Base-by-base conservation (phyloP, 2,329 filamentous ascomycete genomes). In the Arthroderma uncinatum region DNA sequence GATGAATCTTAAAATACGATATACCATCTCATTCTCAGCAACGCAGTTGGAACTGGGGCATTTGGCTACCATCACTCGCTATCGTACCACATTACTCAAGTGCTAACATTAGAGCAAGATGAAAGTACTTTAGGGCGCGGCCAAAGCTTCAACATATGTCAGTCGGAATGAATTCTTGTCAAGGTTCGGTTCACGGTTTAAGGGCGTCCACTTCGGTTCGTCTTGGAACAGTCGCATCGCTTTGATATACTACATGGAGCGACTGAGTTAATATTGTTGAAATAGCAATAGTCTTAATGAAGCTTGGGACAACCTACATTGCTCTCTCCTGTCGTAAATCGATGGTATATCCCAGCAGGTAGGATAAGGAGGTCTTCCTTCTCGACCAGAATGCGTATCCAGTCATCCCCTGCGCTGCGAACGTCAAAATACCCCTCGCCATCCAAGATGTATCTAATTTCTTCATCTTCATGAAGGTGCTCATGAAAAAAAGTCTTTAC, bases 161-260 rank as follows among this genome's bases (percentile, higher is more conserved):
- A 89, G 82, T 58, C 93, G 82, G 70, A 84, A 87, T 55, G 79
- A 74, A 73, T 97, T 98, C 59, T 70, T 70, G 69, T 97, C 89
- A 44, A 95, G 81, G 53, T 92, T 86, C 14, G 61, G 57, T 5
- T 81, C 82, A 57, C 93, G 83, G 75, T 95, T 95, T 63, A 98
- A 73, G 12, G 93, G 87, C 36, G 90, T 97, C 93, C 93, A 98
- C 75, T 97, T 96, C 34, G 93, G 93, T 74, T 97, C 91, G 63
- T 97, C 93, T 76, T 97, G 91, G 81, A 97, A 98, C 54, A 98
- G 78, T 58, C 93, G 82, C 89, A 97, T 92, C 12, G 93, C 93
- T 69, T 94, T 88, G 63, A 95, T 89, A 68, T 92, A 96, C 91
- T 96, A 64, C 52, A 55, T 25, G 21, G 21, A 14, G 12, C 4